A percentile compares a stretch with the other conserved stretches of the same genome.
These are phyloP conservation scores for Flaveria brownii DNA, from an alignment of 129 eudicot species.

Conservation along the genomic window DNA sequence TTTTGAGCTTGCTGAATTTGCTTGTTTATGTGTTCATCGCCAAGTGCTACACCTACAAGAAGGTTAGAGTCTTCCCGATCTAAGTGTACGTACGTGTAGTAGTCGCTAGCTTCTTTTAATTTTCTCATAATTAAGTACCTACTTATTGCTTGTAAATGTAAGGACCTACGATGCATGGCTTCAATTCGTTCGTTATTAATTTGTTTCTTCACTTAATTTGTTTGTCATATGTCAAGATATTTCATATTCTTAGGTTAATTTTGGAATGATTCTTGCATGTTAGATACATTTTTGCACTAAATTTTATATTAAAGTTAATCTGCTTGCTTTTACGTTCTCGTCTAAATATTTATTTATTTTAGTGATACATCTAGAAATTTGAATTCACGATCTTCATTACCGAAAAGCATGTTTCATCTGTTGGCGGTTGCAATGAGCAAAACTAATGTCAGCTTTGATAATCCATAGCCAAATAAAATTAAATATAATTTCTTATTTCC, in stretches of 20 bases:
- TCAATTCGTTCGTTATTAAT: neutral
- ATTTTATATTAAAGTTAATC: too few species aligned
- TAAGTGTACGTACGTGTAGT: neutral
- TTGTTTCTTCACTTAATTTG: neutral
- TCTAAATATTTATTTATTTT: too few species aligned
- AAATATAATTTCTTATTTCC: too few species aligned
- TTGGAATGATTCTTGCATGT: neutral
- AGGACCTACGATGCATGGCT: slow-evolving; percentile 3
- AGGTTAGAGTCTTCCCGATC: slow-evolving; percentile 30
- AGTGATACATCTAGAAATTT: too few species aligned
- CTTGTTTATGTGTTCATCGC: slow-evolving; percentile 57
- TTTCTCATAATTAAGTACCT: neutral
- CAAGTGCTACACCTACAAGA: slow-evolving; percentile 66
- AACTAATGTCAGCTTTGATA: too few species aligned
- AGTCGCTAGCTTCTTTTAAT: neutral
- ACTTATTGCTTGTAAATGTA: neutral
- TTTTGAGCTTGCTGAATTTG: slow-evolving; percentile 52
- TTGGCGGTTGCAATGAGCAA: too few species aligned
- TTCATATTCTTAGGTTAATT: neutral
- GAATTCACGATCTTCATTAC: too few species aligned
- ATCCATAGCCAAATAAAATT: too few species aligned
- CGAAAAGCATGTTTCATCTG: too few species aligned
- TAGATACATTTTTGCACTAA: neutral
- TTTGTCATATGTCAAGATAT: neutral
- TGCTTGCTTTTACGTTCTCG: too few species aligned